These are phyloP conservation scores for Arabis alpina DNA, from an alignment of 345 rosid species.

Conservation along the genomic window DNA sequence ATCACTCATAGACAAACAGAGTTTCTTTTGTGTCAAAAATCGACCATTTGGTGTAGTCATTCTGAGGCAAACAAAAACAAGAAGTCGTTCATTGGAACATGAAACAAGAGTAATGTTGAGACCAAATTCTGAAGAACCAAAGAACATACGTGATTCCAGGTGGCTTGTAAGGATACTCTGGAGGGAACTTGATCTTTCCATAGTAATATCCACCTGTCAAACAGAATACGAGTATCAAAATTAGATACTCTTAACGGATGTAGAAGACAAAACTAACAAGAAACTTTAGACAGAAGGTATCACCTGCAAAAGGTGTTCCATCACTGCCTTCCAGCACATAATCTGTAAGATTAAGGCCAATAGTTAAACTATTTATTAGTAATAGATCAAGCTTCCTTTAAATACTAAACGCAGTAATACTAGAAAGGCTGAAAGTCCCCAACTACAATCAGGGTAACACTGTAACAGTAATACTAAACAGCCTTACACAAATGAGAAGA, in stretches of 20 bases:
- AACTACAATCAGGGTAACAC: slow-evolving; percentile 15
- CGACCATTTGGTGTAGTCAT: slow-evolving; percentile 98
- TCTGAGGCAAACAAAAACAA: slow-evolving; percentile 21
- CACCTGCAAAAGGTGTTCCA: slow-evolving; percentile 98
- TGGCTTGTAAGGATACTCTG: slow-evolving; percentile 97
- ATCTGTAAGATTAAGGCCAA: slow-evolving; percentile 51
- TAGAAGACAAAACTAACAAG: slow-evolving; percentile 26
- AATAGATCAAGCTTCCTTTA: slow-evolving; percentile 6
- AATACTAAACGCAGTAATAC: slow-evolving; percentile 1
- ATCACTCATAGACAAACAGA: slow-evolving; percentile 98
- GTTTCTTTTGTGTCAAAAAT: slow-evolving; percentile 93
- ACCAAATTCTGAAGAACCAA: slow-evolving; percentile 34
- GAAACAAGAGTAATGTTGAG: slow-evolving; percentile 12
- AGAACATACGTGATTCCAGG: slow-evolving; percentile 91
- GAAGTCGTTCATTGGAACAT: slow-evolving; percentile 1
- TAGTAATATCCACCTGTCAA: slow-evolving; percentile 67
- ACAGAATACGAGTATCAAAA: slow-evolving; percentile 4
- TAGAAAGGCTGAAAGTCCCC: slow-evolving; percentile 10
- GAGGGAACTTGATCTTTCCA: slow-evolving; percentile 97
- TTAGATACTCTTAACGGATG: slow-evolving; percentile 15
- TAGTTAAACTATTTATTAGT: slow-evolving; percentile 8
- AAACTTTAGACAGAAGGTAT: slow-evolving; percentile 31
- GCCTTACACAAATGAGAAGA: slow-evolving; percentile 12
- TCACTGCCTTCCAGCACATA: slow-evolving; percentile 95
- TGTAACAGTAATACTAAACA: slow-evolving; percentile 5